These are phyloP conservation scores for Gnomoniopsis sp. DNA, from an alignment of 2,329 filamentous ascomycete genomes.

Conservation along the genomic window DNA sequence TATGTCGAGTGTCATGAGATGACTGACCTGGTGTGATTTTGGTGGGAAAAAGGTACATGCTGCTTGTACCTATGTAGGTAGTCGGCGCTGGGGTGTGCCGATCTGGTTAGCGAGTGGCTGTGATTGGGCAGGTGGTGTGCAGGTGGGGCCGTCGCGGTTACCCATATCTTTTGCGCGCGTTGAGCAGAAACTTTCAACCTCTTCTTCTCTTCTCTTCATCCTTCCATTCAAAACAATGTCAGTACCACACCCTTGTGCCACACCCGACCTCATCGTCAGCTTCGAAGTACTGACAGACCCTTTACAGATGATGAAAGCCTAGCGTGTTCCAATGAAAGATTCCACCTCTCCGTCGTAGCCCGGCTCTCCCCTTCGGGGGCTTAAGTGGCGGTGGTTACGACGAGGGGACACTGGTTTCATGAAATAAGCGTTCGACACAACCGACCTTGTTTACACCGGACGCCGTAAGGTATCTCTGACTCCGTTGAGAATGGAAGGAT, in stretches of 20 bases:
- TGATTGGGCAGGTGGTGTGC: background rate
- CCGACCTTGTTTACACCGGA: constrained; percentile 92
- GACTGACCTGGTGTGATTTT: background rate
- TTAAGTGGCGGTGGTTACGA: constrained; percentile 78
- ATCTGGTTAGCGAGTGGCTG: background rate
- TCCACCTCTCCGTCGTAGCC: constrained; percentile 59
- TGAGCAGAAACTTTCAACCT: constrained; percentile 28
- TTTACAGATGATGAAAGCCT: constrained; percentile 95
- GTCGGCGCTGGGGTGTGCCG: constrained; percentile 1
- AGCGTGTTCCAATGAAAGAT: constrained; percentile 90
- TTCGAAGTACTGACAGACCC: constrained; percentile 29
- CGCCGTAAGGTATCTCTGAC: constrained; percentile 99
- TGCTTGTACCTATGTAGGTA: constrained; percentile 6
- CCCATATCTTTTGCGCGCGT: constrained; percentile 17
- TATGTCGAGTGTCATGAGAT: constrained; percentile 3
- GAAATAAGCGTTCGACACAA: constrained; percentile 99
- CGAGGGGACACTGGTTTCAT: constrained; percentile 65
- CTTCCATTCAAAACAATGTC: constrained; percentile 99
- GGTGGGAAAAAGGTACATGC: constrained; percentile 12
- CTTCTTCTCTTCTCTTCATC: constrained; percentile 62
- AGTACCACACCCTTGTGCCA: constrained; percentile 39
- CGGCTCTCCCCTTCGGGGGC: constrained; percentile 84
- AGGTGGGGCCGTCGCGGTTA: constrained; percentile 2
- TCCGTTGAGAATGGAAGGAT: constrained; percentile 29
- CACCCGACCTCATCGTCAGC: background rate